Base-by-base conservation (phyloP, 495 filamentous ascomycete genomes). In the Platismatia glauca region DNA sequence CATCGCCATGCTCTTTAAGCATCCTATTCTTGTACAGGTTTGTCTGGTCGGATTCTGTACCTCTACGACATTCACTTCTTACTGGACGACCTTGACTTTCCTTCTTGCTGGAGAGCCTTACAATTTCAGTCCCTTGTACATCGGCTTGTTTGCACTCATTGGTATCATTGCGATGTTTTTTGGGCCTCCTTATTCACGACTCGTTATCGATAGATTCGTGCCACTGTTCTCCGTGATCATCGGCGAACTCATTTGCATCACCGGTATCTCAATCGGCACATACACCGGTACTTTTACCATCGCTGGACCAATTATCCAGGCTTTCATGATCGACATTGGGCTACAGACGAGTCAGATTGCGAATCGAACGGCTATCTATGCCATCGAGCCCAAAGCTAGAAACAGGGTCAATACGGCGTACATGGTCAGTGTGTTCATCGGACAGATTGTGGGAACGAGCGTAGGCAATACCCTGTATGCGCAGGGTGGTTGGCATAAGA, bases 61-160 rank as follows among this genome's bases (percentile, higher is more conserved):
- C 16, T 77, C 77, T 7, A 72, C 77, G 0, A 82, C 79, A 1
- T 89, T 89, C 70, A 89, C 85, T n/a, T 74, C 69, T 37, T 88
- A 86, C 76, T 95, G 89, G 90, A 94, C 90, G 4, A 93, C 89
- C 0, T 74, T 93, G 22, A 90, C 88, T 0, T 95, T 95, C 71
- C 80, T 93, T 27, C 79, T 94, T 8, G 80, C 86, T 2, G 80
- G 78, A 0, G 71, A 77, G 22, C 88, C 90, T 0, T 95, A 91
- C 71, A 68, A 78, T 53, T 94, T 87, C 69, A 73, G 77, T 16
- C 82, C 86, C 1, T 65, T 89, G 3, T 77, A 76, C 2, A 89
- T 94, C 48, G 90, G 90, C 2, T 76, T 94, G 48, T 94, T 94
- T 69, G 86, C 87, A 0, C 74, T 95, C 27, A 86, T 91, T 37